Evolutionary conservation across 129 eudicot species (phyloP).

Genomic region (Flaveria trinervia): DNA sequence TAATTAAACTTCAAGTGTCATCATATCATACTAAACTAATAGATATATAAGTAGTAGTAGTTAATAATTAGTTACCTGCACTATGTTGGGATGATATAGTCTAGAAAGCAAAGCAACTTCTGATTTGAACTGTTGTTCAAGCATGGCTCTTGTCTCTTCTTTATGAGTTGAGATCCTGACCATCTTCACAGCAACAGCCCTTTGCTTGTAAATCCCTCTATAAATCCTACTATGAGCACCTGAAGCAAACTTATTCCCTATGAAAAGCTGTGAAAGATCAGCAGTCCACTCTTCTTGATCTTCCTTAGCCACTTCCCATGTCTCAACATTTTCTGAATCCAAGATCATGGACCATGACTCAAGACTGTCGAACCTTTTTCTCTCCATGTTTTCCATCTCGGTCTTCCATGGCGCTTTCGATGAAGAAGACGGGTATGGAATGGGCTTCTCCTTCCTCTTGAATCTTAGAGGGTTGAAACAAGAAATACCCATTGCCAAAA

Average conservation of each 20-base stretch:
- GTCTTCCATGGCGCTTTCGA: conserved; percentile 56
- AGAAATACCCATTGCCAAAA: conserved; percentile 51
- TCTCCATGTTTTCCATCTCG: conserved; percentile 70
- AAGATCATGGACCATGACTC: conserved; percentile 99
- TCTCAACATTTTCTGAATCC: conserved; percentile 91
- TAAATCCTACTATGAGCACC: conserved; percentile 97
- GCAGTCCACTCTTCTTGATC: conserved; percentile 98
- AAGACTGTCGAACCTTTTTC: conserved; percentile 84
- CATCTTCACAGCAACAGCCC: conserved; percentile 97
- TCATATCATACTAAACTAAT: no score
- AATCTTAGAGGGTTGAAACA: conserved; percentile 63
- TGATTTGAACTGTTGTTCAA: conserved; percentile 83
- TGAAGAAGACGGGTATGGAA: conserved; percentile 49
- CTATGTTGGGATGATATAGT: conserved; percentile 89
- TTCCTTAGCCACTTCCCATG: conserved; percentile 82
- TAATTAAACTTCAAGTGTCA: no score
- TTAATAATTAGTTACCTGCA: conserved; percentile 54
- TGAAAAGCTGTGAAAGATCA: conserved; percentile 93
- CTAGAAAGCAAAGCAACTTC: conserved; percentile 96
- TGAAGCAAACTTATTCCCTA: conserved; percentile 96
- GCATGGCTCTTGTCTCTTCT: conserved; percentile 73
- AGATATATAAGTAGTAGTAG: background rate
- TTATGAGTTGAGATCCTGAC: conserved; percentile 92
- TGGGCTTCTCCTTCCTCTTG: conserved; percentile 55
- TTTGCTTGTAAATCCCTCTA: conserved; percentile 93